Evolutionary conservation across 768 basidiomycete genomes (phyloP).

Genomic region (Leccinellum luteum): DNA sequence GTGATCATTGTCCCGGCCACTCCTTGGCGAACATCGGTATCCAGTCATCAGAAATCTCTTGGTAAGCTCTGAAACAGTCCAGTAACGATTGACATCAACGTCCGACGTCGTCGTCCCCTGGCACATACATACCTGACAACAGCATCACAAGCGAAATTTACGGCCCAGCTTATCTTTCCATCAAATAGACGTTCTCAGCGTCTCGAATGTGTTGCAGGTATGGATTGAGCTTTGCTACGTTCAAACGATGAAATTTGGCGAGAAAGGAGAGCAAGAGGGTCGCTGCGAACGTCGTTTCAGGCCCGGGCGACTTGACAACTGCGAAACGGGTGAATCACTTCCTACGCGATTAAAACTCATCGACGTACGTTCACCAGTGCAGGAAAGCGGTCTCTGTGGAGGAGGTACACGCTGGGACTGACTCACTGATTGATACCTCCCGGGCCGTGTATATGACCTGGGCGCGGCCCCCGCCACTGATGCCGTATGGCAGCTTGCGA

Average conservation of each 20-base stretch:
- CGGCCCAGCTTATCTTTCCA: slow-evolving; percentile 60
- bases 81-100: neutral
- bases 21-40: slow-evolving; percentile 47
- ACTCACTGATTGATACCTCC: slow-evolving; percentile 56
- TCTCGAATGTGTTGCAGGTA: slow-evolving; percentile 55
- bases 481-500: slow-evolving; percentile 47
- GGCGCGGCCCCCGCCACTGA: too few species aligned
- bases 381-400: slow-evolving; percentile 60
- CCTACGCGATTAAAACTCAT: neutral
- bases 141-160: slow-evolving; percentile 49
- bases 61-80: slow-evolving; percentile 47
- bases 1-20: slow-evolving; percentile 51
- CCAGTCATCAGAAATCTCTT: slow-evolving; percentile 51
- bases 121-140: slow-evolving; percentile 46
- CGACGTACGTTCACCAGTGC: slow-evolving; percentile 46
- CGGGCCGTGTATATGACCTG: too few species aligned
- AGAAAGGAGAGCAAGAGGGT: slow-evolving; percentile 58
- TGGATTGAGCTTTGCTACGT: slow-evolving; percentile 65
- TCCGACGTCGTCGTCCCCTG: too few species aligned
- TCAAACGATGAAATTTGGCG: slow-evolving; percentile 70
- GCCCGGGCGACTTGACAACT: slow-evolving; percentile 57
- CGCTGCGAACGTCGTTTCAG: slow-evolving; percentile 57
- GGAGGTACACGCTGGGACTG: slow-evolving; percentile 71
- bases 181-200: slow-evolving; percentile 46
- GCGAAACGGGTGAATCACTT: neutral